Base-by-base conservation (phyloP, 345 rosid species). In the Excoecaria cochinchinensis region DNA sequence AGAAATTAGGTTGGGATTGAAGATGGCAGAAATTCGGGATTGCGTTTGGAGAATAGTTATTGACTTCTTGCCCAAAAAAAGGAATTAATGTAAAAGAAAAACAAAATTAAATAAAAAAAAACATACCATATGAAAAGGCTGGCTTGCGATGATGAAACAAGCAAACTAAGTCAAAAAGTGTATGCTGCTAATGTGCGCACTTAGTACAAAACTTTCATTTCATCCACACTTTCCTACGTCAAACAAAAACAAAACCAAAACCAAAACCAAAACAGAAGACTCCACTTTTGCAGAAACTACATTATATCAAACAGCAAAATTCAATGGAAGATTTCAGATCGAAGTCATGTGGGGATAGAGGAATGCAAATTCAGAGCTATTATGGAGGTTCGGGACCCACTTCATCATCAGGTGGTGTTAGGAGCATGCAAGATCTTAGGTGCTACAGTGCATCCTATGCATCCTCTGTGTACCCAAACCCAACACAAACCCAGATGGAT, bases 241-340 rank as follows among this genome's bases (percentile, higher is more conserved):
- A 31, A 31, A 31, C 31, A 2, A 31, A 31, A 31, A 40, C 57
- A 31, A 24, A n/a, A 21, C n/a, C 31, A 16, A 31, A 31, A 31
- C 56, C 57, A 31, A 24, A n/a, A 21, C n/a, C 31, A 16, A 40
- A 17, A 65, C 2, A 66, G 6, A 42, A 47, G 42, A 3, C 50
- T 8, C 31, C 0, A 22, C 5, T 25, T 19, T 3, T 1, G 44
- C 12, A 6, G 50, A 40, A 3, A 68, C 31, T 31, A 2, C 31
- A 31, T 31, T 2, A 31, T 31, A 31, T 31, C 31, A 2, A 31
- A 31, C 1, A 31, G 2, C 31, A 31, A 31, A 31, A 31, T 46
- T 36, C 21, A 42, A 90, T 90, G 95, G 95, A 89, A 73, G 89
- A 89, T 80, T 87, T 84, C 83, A 86, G 91, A 89, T 90, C 92